Evolutionary conservation across 2,329 filamentous ascomycete genomes (phyloP), one percentile per base, ranked within the genome.

Genomic region (Aspergillus sp.): DNA sequence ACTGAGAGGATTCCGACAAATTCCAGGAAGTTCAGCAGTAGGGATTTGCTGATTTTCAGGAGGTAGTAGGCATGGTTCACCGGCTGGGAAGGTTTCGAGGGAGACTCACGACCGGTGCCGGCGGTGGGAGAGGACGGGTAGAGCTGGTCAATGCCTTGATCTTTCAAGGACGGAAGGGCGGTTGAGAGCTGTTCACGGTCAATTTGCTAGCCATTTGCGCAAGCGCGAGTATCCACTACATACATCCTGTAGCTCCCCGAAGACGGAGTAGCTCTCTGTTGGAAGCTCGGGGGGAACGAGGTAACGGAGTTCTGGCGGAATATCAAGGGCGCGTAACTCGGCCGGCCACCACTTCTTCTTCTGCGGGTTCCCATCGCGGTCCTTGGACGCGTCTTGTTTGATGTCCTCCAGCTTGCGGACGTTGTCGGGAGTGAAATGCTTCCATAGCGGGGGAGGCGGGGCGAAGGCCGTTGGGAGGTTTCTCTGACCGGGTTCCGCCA

Each of bases 1-100:
- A 74, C 61, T 7, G 74, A 71, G 36, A 93, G 66, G 10, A 82
- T 66, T 15, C 86, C 85, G 0, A 82, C 67, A 4, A 96, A 73
- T 52, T 93, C 86, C 27, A 96, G 71, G 52, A 93, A 96, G 54
- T 89, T 93, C 27, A 96, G 68, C 0, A 96, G 69, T 1, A 94
- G 67, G 3, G 83, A 89, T 53, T 93, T 93, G 40, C 83, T 77
- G 17, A 95, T 72, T 31, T 79, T 74, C 48, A 86, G 81, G 2
- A 91, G 75, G 52, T 84, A 71, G 42, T 58, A 65, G 28, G 68
- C 73, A 45, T 64, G 72, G 45, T 66, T 70, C 42, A 60, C 58
- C 31, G 63, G 68, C 52, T 47, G 64, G 22, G 57, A 39, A 24
- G 51, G 48, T 19, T 48, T 39, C 11, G 49, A 47, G 15, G 43